Percentiles rank a stretch among this genome's conserved stretches.
Evolutionary conservation across 108 stramenopile genomes (phyloP).

Genomic region (Cylindrotheca closterium): DNA sequence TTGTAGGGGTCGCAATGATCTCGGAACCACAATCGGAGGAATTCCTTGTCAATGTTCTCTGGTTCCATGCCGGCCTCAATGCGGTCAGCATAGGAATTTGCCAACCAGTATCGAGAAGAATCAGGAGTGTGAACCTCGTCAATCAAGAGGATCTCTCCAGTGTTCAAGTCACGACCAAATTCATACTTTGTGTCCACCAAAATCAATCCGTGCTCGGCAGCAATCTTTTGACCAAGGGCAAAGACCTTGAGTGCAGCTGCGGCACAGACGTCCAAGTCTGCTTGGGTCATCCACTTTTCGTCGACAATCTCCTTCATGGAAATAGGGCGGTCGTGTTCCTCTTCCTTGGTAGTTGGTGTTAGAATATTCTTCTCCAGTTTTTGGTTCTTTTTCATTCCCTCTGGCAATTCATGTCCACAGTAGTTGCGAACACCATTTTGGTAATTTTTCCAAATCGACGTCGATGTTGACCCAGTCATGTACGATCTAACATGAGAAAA

Average conservation of each 20-base stretch:
- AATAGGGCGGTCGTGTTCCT: constrained; percentile 96
- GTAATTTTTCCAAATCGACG: constrained; percentile 99
- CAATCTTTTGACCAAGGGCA: constrained; percentile 86
- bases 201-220: constrained; percentile 86
- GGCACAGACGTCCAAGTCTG: constrained; percentile 81
- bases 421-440: constrained; percentile 89
- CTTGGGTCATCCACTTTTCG: constrained; percentile 87
- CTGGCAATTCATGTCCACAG: constrained; percentile 94
- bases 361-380: constrained; percentile 75
- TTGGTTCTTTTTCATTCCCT: constrained; percentile 96
- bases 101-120: constrained; percentile 97
- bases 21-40: constrained; percentile 95
- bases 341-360: constrained; percentile 98
- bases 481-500: constrained; percentile 52
- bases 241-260: constrained; percentile 76
- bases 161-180: constrained; percentile 87
- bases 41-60: constrained; percentile 99
- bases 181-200: constrained; percentile 99
- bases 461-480: constrained; percentile 95
- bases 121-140: constrained; percentile 99
- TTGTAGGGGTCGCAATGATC: constrained; percentile 98
- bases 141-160: constrained; percentile 86
- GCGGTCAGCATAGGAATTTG: constrained; percentile 82
- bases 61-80: constrained; percentile 89
- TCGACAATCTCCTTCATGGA: constrained; percentile 84